Evolutionary conservation across 441 rosid genomes (phyloP).

Genomic region (Adansonia gregorii): DNA sequence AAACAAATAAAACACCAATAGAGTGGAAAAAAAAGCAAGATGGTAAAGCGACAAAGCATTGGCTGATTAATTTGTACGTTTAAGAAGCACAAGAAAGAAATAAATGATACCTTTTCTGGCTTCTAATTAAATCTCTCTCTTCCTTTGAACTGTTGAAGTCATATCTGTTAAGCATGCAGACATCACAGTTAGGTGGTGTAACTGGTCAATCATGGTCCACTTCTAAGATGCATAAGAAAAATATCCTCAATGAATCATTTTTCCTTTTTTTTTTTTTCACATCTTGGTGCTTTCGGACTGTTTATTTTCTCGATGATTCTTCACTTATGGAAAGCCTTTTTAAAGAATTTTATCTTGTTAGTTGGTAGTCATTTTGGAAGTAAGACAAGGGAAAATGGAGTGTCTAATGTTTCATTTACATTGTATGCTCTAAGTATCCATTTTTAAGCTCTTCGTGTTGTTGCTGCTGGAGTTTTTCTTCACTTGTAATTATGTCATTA

Average conservation of each 20-base stretch:
- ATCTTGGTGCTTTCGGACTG: neutral
- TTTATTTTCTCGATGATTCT: neutral
- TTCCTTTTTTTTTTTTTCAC: neutral
- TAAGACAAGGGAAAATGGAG: neutral
- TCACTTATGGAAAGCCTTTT: neutral
- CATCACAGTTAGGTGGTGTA: neutral
- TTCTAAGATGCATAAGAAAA: neutral
- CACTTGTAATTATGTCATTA: no score
- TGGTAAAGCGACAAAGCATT: neutral
- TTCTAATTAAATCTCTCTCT: constrained; percentile 57
- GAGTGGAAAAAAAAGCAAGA: constrained; percentile 8
- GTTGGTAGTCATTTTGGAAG: neutral
- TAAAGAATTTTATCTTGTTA: neutral
- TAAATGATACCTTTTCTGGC: constrained; percentile 57
- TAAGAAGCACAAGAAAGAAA: constrained; percentile 12
- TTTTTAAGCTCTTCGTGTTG: neutral
- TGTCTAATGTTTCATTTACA: neutral
- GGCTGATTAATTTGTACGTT: neutral
- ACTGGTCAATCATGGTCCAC: neutral
- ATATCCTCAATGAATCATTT: neutral
- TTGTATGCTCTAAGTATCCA: neutral
- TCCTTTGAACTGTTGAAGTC: constrained; percentile 68
- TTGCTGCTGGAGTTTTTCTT: no score
- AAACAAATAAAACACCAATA: constrained; percentile 1
- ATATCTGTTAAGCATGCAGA: constrained; percentile 50